phyloP scores from a whole-genome alignment of 176 grass and related monocot species.

The Oryza punctata region DNA sequence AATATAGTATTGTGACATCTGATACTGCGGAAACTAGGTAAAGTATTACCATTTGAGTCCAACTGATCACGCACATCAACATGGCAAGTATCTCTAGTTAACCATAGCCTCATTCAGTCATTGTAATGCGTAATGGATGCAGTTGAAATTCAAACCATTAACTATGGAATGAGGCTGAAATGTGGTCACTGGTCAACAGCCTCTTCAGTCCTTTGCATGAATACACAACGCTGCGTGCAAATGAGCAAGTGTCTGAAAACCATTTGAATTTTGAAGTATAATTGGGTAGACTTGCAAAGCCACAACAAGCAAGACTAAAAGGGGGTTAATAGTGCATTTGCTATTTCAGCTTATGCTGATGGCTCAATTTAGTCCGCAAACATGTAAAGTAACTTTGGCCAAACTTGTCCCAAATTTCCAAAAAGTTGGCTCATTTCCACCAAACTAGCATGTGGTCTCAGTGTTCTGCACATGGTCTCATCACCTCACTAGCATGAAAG shows the following conservation, averaged over 20 bases:
- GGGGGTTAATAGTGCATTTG: neutral
- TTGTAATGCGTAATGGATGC: neutral
- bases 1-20: neutral
- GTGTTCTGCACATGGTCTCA: neutral
- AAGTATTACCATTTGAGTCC: neutral
- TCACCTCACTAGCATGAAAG: neutral
- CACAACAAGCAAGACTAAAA: neutral
- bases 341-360: neutral
- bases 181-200: neutral
- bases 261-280: neutral
- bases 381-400: neutral
- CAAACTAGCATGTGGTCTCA: neutral
- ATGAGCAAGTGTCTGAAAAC: neutral
- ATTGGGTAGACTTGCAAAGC: neutral
- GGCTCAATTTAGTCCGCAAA: neutral
- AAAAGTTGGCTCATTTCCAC: neutral
- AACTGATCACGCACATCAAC: neutral
- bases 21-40: neutral
- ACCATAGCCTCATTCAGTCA: neutral
- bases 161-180: conserved; percentile 4
- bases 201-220: neutral
- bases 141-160: neutral
- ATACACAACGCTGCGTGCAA: neutral
- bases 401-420: neutral
- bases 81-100: neutral